These are phyloP conservation scores for Termitomyces sp. DNA, from an alignment of 768 basidiomycete species.

Conservation along the genomic window DNA sequence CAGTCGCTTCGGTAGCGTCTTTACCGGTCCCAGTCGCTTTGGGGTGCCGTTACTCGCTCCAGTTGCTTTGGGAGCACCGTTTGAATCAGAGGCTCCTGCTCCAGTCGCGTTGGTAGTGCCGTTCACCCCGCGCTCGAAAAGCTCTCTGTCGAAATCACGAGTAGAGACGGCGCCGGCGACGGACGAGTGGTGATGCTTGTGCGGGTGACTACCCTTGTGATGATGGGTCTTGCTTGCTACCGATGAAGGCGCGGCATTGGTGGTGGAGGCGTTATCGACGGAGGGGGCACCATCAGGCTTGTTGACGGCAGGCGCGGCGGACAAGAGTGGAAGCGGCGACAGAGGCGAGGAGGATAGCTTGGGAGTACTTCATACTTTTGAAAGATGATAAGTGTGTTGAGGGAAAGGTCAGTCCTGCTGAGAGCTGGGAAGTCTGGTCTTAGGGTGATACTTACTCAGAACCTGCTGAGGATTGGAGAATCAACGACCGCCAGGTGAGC, in stretches of 20 bases:
- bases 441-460: conserved; percentile 9
- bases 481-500: background rate
- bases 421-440: conserved; percentile 1
- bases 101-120: too few relatives aligned
- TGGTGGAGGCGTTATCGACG: background rate
- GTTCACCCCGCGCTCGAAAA: background rate
- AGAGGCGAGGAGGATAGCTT: conserved; percentile 12
- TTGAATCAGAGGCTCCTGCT: too few relatives aligned
- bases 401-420: conserved; percentile 9
- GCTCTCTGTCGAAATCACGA: conserved; percentile 1
- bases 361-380: conserved; percentile 14
- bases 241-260: background rate
- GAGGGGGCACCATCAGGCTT: too few relatives aligned
- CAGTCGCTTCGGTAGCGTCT: too few relatives aligned
- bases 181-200: background rate
- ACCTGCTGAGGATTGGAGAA: conserved; percentile 12
- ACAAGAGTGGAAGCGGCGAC: conserved; percentile 11
- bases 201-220: background rate
- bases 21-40: too few relatives aligned
- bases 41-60: too few relatives aligned
- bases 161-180: background rate
- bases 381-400: conserved; percentile 3
- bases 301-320: conserved; percentile 5
- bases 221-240: background rate
- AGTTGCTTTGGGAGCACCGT: too few relatives aligned